A percentile compares a stretch with the other conserved stretches of the same genome.
Conservation (phyloP, 2,329 filamentous ascomycete genomes). For the Lomentospora prolificans region DNA sequence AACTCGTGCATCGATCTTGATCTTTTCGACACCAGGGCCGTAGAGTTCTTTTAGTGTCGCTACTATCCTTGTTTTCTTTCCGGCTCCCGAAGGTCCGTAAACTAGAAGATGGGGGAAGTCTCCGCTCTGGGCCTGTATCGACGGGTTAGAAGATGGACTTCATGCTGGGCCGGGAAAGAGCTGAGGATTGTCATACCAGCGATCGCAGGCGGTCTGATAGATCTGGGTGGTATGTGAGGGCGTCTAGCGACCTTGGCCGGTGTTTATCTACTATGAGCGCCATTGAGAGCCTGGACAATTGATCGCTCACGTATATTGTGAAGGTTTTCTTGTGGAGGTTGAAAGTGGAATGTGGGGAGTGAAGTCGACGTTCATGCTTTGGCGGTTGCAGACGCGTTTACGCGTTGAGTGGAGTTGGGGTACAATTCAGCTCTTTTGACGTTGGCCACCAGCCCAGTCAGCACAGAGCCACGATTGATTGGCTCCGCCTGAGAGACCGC, state of each 20-base stretch:
- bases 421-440: too few relatives aligned
- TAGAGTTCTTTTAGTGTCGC: slow-evolving; percentile 93
- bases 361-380: slow-evolving; percentile 5
- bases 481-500: too few relatives aligned
- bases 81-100: slow-evolving; percentile 91
- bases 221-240: slow-evolving; percentile 78
- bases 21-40: slow-evolving; percentile 96
- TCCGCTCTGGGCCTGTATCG: slow-evolving; percentile 76
- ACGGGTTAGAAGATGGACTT: background rate
- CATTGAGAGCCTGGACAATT: slow-evolving; percentile 29
- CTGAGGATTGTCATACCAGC: slow-evolving; percentile 47
- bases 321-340: background rate
- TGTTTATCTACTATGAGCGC: slow-evolving; percentile 65
- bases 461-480: too few relatives aligned
- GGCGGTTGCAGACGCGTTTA: slow-evolving; percentile 20
- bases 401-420: slow-evolving; percentile 26
- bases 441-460: too few relatives aligned
- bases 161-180: background rate
- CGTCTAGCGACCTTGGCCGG: slow-evolving; percentile 63
- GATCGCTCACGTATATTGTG: background rate
- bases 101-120: slow-evolving; percentile 97
- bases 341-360: background rate
- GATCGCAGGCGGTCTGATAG: slow-evolving; percentile 80
- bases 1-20: slow-evolving; percentile 95
- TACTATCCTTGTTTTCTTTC: slow-evolving; percentile 95